These are phyloP conservation scores for Annulohypoxylon moriforme DNA, from an alignment of 495 filamentous ascomycete species.

Conservation along the genomic window DNA sequence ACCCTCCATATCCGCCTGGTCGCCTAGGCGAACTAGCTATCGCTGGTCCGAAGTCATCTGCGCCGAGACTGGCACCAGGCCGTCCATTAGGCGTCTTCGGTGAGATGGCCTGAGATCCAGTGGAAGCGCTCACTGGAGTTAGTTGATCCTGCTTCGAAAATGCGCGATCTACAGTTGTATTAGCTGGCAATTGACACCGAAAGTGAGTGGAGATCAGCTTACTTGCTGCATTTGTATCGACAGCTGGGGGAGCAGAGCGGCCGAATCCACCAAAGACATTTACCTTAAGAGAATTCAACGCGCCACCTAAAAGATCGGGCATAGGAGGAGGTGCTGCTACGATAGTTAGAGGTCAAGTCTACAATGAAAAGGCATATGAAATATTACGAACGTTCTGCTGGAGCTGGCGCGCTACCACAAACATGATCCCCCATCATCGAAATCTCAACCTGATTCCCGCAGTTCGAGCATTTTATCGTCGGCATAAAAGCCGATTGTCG, in stretches of 20 bases:
- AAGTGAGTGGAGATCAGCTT: slow-evolving; percentile 47
- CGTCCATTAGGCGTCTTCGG: slow-evolving; percentile 63
- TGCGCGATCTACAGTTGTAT: slow-evolving; percentile 66
- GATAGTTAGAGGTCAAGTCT: slow-evolving; percentile 29
- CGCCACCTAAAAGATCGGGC: slow-evolving; percentile 49
- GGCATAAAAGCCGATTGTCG: slow-evolving; percentile 81
- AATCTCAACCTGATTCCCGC: slow-evolving; percentile 86
- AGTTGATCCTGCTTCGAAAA: slow-evolving; percentile 68
- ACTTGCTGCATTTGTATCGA: slow-evolving; percentile 70
- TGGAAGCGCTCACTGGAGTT: slow-evolving; percentile 70
- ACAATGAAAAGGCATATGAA: slow-evolving; percentile 12
- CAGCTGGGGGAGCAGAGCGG: slow-evolving; percentile 56
- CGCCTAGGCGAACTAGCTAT: slow-evolving; percentile 52
- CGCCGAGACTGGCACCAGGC: slow-evolving; percentile 46
- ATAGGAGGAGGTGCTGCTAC: slow-evolving; percentile 53
- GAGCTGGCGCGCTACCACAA: slow-evolving; percentile 61
- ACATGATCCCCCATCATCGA: slow-evolving; percentile 92
- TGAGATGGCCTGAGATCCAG: slow-evolving; percentile 66
- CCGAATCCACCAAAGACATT: slow-evolving; percentile 56
- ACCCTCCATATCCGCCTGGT: slow-evolving; percentile 56
- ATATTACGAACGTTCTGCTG: slow-evolving; percentile 53
- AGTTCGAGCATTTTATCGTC: slow-evolving; percentile 95
- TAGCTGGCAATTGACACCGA: slow-evolving; percentile 39
- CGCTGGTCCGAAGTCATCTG: slow-evolving; percentile 54
- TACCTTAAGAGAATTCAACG: slow-evolving; percentile 41